Percentiles rank a stretch among this genome's conserved stretches.
These are phyloP conservation scores for Lepraria neglecta DNA, from an alignment of 495 filamentous ascomycete species.

Conservation along the genomic window DNA sequence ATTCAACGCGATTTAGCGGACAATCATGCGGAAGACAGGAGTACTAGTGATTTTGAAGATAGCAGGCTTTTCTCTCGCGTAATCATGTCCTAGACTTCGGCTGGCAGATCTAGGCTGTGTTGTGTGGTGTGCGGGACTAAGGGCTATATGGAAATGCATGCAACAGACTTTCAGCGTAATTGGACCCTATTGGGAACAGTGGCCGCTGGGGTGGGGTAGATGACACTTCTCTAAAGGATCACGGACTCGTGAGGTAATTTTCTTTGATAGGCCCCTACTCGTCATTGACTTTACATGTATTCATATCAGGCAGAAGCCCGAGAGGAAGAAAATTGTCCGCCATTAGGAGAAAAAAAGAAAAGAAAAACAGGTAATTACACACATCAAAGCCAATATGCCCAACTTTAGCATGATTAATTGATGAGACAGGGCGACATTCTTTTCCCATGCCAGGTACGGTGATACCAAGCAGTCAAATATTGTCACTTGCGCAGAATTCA, in stretches of 20 bases:
- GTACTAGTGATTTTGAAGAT: background rate
- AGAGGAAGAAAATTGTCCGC: background rate
- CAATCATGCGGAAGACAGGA: background rate
- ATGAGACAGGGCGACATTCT: background rate
- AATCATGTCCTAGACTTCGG: background rate
- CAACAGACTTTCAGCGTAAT: no score
- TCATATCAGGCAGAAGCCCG: background rate
- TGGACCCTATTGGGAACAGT: no score
- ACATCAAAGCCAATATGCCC: background rate
- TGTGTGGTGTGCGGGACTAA: background rate
- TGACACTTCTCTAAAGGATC: no score
- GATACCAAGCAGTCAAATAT: background rate
- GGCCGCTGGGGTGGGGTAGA: no score
- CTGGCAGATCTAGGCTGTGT: background rate
- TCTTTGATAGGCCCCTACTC: background rate
- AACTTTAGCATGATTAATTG: background rate
- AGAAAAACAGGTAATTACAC: no score
- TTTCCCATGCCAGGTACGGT: background rate
- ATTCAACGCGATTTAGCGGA: background rate
- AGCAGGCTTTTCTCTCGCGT: background rate
- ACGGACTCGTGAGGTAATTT: background rate
- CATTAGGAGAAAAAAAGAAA: background rate
- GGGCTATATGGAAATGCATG: no score
- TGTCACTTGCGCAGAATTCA: background rate
- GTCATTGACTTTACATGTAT: background rate